Base-by-base conservation (phyloP, 208 protist genomes). In the Paratrypanosoma confusum region DNA sequence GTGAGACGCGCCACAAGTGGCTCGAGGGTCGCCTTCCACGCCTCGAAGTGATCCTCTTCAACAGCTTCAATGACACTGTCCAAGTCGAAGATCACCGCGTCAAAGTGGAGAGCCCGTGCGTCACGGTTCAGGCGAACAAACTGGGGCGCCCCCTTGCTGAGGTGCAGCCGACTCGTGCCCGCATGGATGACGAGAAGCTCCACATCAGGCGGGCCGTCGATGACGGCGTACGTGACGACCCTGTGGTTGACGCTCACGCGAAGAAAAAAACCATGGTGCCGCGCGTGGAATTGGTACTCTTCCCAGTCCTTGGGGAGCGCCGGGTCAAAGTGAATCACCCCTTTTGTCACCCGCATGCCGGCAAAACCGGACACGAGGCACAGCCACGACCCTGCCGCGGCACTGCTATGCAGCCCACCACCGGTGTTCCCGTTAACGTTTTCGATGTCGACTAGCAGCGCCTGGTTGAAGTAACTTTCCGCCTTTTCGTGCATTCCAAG, bases 11-110 rank as follows among this genome's bases (percentile, higher is more conserved):
- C 50, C 27, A 90, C 64, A 49, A 79, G 85, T 23, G 56, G 43
- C 45, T 87, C 75, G 3, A 95, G 54, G 20, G 81, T 76, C 48
- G 69, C 52, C 38, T 71, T 71, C 87, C 87, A 95, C n/a, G 87
- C 76, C 24, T 72, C 62, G 47, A 79, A 92, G 49, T 92, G 82
- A 13, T 77, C 64, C 14, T 66, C 57, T 50, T 92, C 80, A n/a
- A 92, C 70, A 41, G 82, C 60, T 22, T 63, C 42, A 11, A 95
- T 72, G 39, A 91, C 41, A 50, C 73, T 81, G 52, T 92, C 80
- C 22, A 95, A 56, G 41, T 95, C 79, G 44, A 95, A 88, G 22
- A 95, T 49, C 36, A 95, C 77, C 54, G 68, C 69, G 63, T 95
- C 87, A 63, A 92, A 95, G 39, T 87, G 75, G 41, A 92, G 81